A percentile compares a stretch with the other conserved stretches of the same genome.
These are phyloP conservation scores for Pyrenochaeta sp. DNA, from an alignment of 2,329 filamentous ascomycete species.

Conservation along the genomic window DNA sequence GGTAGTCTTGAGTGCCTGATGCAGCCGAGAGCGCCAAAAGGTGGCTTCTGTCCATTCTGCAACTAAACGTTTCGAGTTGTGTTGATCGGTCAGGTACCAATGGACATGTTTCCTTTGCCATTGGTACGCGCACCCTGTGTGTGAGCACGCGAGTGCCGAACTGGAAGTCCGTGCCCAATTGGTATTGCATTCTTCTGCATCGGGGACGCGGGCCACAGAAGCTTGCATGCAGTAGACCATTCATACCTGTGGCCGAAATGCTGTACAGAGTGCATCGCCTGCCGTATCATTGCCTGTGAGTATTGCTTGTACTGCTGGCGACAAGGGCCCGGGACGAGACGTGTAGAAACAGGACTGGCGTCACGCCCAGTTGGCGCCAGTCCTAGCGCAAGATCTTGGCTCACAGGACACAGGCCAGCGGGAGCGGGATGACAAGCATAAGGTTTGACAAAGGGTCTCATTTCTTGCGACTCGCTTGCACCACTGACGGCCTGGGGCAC, in stretches of 20 bases:
- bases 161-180: slow-evolving; percentile 24
- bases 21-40: slow-evolving; percentile 15
- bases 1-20: slow-evolving; percentile 21
- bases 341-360: slow-evolving; percentile 28
- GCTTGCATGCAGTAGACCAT: slow-evolving; percentile 25
- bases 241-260: slow-evolving; percentile 15
- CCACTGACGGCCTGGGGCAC: slow-evolving; percentile 26
- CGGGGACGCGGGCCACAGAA: slow-evolving; percentile 36
- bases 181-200: slow-evolving; percentile 30
- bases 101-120: slow-evolving; percentile 15
- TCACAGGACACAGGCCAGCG: slow-evolving; percentile 39
- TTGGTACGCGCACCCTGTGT: slow-evolving; percentile 12
- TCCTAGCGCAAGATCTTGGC: slow-evolving; percentile 34
- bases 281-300: slow-evolving; percentile 9
- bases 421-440: slow-evolving; percentile 51
- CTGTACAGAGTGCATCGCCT: slow-evolving; percentile 15
- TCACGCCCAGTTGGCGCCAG: slow-evolving; percentile 33
- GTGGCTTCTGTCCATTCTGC: slow-evolving; percentile 28
- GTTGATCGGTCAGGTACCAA: slow-evolving; percentile 34
- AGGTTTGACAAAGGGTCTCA: slow-evolving; percentile 44
- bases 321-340: slow-evolving; percentile 34
- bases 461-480: slow-evolving; percentile 25
- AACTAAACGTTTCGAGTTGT: slow-evolving; percentile 25
- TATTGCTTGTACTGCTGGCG: slow-evolving; percentile 12
- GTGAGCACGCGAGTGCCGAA: slow-evolving; percentile 27